phyloP scores from a whole-genome alignment of 306 rosid species.

The Medicago ruthenica region DNA sequence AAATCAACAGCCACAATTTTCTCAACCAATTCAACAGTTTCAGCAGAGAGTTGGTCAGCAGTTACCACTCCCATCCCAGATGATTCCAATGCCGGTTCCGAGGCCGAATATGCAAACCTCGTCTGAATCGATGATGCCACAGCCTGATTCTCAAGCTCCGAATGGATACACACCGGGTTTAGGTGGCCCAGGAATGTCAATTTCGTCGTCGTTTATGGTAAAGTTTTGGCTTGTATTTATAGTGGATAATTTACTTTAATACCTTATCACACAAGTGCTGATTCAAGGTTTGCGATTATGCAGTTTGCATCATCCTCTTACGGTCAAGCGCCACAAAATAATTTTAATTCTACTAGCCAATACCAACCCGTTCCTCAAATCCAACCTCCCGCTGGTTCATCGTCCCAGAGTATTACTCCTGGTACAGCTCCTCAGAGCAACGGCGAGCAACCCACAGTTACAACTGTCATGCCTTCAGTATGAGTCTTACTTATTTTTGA shows the following conservation, averaged over 20 bases:
- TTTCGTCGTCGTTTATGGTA: slow-evolving; percentile 77
- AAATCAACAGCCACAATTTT: slow-evolving; percentile 65
- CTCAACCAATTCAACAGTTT: slow-evolving; percentile 74
- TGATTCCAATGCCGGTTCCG: slow-evolving; percentile 64
- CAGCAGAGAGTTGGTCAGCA: slow-evolving; percentile 71
- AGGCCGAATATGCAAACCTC: slow-evolving; percentile 65
- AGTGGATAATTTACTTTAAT: slow-evolving; percentile 15
- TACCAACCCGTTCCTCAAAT: slow-evolving; percentile 68
- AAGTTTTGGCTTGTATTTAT: slow-evolving; percentile 41
- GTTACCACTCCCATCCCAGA: slow-evolving; percentile 62
- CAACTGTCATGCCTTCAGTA: slow-evolving; percentile 62
- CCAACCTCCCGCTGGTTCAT: slow-evolving; percentile 58
- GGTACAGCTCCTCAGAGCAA: slow-evolving; percentile 53
- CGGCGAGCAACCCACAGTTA: slow-evolving; percentile 57
- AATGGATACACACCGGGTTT: slow-evolving; percentile 64
- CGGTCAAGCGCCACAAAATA: slow-evolving; percentile 66
- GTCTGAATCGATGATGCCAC: slow-evolving; percentile 64
- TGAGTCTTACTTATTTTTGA: slow-evolving; percentile 38
- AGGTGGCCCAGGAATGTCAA: slow-evolving; percentile 68
- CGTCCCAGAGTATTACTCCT: slow-evolving; percentile 52
- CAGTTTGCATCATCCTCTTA: slow-evolving; percentile 70
- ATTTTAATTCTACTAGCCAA: slow-evolving; percentile 56
- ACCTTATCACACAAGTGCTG: slow-evolving; percentile 36
- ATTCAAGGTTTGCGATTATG: slow-evolving; percentile 42
- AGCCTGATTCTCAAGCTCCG: slow-evolving; percentile 63